Conservation (phyloP, 441 rosid genomes). For the Brassica balearica region DNA sequence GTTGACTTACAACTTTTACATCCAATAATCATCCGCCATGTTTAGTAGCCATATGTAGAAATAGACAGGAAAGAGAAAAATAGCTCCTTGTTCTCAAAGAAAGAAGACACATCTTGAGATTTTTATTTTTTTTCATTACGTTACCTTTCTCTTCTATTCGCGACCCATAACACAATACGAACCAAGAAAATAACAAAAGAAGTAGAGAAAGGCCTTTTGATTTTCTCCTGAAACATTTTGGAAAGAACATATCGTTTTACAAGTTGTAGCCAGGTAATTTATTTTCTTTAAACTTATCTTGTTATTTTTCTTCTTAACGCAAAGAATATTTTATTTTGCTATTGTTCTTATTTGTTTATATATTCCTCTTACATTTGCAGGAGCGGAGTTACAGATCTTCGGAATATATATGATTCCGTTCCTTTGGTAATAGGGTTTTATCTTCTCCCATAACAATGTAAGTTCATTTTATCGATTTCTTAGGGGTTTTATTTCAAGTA, state of each 20-base stretch:
- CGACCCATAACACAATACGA: constrained; percentile 20
- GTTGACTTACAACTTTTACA: constrained; percentile 39
- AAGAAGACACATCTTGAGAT: constrained; percentile 30
- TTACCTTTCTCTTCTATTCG: constrained; percentile 18
- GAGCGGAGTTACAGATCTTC: constrained; percentile 15
- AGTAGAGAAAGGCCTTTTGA: background rate
- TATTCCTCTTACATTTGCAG: constrained; percentile 18
- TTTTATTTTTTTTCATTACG: constrained; percentile 28
- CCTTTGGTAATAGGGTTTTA: constrained; percentile 28
- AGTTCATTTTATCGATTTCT: constrained; percentile 16
- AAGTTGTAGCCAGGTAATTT: constrained; percentile 19
- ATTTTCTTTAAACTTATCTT: constrained; percentile 3
- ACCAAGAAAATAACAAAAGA: constrained; percentile 18
- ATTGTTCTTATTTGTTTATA: constrained; percentile 22
- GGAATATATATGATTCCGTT: constrained; percentile 22
- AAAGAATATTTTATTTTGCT: background rate
- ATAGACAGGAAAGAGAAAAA: constrained; percentile 28
- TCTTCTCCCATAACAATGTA: constrained; percentile 33
- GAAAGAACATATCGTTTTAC: background rate
- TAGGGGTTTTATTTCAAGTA: constrained; percentile 2
- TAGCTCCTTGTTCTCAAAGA: constrained; percentile 33
- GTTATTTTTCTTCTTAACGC: background rate
- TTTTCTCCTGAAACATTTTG: background rate
- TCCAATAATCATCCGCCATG: constrained; percentile 26
- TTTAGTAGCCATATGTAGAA: constrained; percentile 27